These are phyloP conservation scores for Dioszegia aurantiaca DNA, from an alignment of 768 basidiomycete species.

Conservation along the genomic window DNA sequence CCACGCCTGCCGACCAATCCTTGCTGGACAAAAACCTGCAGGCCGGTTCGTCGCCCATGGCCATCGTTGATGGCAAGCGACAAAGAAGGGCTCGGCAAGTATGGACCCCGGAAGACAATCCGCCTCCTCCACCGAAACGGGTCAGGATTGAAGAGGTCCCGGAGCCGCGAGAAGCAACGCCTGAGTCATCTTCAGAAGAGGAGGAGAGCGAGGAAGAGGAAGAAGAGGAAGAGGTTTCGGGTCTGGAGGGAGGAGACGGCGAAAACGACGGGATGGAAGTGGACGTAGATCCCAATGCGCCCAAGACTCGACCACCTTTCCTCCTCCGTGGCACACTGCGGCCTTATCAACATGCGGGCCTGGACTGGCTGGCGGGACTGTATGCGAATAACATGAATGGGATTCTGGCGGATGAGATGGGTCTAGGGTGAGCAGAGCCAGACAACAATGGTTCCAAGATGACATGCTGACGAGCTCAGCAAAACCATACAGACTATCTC, in stretches of 20 bases:
- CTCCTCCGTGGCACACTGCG: conserved; percentile 55
- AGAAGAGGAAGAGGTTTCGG: conserved; percentile 18
- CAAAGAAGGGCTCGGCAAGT: conserved; percentile 36
- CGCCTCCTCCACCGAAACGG: conserved; percentile 17
- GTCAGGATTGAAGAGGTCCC: conserved; percentile 35
- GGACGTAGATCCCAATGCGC: conserved; percentile 27
- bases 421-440: conserved; percentile 79
- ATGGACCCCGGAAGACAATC: conserved; percentile 40
- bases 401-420: conserved; percentile 82
- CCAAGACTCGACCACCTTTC: conserved; percentile 51
- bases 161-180: conserved; percentile 12
- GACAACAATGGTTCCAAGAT: not conserved
- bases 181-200: conserved; percentile 15
- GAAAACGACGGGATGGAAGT: conserved; percentile 19
- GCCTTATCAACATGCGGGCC: conserved; percentile 56
- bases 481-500: conserved; percentile 55
- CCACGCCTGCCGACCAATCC: conserved; percentile 22
- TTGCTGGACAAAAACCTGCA: conserved; percentile 26
- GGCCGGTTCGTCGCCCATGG: not conserved
- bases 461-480: conserved; percentile 31
- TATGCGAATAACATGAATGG: conserved; percentile 55
- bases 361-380: conserved; percentile 56
- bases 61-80: conserved; percentile 37
- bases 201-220: conserved; percentile 22
- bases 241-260: conserved; percentile 20